phyloP scores from a whole-genome alignment of 192 early-diverging fungal genomes.

The Gryganskiella cystojenkinii region DNA sequence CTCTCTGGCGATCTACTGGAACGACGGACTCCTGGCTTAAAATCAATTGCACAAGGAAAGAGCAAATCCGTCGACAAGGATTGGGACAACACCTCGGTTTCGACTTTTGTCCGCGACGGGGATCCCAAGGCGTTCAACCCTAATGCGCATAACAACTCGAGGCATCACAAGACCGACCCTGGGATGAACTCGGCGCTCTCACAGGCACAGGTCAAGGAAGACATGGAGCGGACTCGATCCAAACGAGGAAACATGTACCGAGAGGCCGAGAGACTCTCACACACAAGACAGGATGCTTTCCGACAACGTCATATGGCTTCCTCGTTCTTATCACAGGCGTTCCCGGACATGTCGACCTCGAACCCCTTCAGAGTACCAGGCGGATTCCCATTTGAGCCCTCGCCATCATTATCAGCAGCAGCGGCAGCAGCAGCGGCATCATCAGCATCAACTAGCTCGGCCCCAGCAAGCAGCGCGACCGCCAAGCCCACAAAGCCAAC shows the following conservation, averaged over 20 bases:
- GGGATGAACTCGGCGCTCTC: background rate
- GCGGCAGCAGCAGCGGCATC: background rate
- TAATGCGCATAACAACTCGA: conserved; percentile 1
- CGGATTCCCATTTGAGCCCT: too few relatives aligned
- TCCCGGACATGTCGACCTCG: background rate
- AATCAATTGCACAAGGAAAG: conserved; percentile 13
- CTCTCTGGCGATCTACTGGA: conserved; percentile 23
- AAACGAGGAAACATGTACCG: background rate
- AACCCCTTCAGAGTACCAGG: background rate
- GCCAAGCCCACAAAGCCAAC: background rate
- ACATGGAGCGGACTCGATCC: background rate
- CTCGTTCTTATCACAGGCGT: background rate
- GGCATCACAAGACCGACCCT: background rate
- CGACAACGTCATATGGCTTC: background rate
- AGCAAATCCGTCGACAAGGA: conserved; percentile 9
- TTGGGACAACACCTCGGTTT: conserved; percentile 17
- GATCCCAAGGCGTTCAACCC: background rate
- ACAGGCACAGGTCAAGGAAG: background rate
- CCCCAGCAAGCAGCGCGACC: background rate
- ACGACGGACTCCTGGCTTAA: conserved; percentile 17
- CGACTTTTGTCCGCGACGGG: conserved; percentile 14
- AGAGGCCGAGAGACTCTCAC: background rate
- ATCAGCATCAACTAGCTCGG: background rate
- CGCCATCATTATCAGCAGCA: too few relatives aligned
- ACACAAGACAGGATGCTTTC: background rate